Percentiles rank a stretch among this genome's conserved stretches.
Evolutionary conservation across 495 filamentous ascomycete species (phyloP).

Genomic region (Hypoxylon lenormandii): DNA sequence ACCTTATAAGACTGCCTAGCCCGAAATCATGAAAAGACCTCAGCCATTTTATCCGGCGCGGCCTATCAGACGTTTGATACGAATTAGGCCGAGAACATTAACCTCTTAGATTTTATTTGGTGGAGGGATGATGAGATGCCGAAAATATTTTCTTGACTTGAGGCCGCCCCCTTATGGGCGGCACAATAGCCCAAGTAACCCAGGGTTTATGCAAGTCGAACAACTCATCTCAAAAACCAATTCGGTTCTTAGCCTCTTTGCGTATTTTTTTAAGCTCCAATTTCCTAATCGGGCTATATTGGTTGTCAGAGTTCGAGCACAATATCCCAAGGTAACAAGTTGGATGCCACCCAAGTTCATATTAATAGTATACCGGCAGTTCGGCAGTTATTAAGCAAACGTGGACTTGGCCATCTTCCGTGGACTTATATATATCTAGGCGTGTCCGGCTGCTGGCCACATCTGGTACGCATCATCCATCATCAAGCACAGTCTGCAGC

Average conservation of each 20-base stretch:
- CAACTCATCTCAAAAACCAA: too few species aligned
- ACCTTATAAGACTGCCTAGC: constrained; percentile 4
- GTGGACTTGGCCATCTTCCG: neutral
- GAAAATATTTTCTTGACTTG: constrained; percentile 33
- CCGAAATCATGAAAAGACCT: constrained; percentile 6
- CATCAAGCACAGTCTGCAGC: constrained; percentile 15
- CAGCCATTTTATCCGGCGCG: constrained; percentile 38
- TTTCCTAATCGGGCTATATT: too few species aligned
- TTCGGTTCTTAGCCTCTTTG: too few species aligned
- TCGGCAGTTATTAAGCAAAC: constrained; percentile 45
- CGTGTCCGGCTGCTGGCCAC: constrained; percentile 11
- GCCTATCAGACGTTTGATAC: constrained; percentile 25
- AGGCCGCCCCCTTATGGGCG: too few species aligned
- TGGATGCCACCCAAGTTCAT: constrained; percentile 42
- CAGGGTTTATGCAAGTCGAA: too few species aligned
- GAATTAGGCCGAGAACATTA: constrained; percentile 45
- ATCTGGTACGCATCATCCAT: constrained; percentile 15
- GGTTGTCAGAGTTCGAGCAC: too few species aligned
- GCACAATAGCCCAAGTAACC: too few species aligned
- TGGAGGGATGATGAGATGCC: constrained; percentile 26
- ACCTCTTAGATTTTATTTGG: constrained; percentile 23
- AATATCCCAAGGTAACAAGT: too few species aligned
- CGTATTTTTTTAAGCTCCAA: too few species aligned
- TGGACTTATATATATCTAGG: constrained; percentile 35
- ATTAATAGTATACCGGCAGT: constrained; percentile 38